Evolutionary conservation across 2,329 filamentous ascomycete species (phyloP).

Genomic region (Xylaria arbuscula): DNA sequence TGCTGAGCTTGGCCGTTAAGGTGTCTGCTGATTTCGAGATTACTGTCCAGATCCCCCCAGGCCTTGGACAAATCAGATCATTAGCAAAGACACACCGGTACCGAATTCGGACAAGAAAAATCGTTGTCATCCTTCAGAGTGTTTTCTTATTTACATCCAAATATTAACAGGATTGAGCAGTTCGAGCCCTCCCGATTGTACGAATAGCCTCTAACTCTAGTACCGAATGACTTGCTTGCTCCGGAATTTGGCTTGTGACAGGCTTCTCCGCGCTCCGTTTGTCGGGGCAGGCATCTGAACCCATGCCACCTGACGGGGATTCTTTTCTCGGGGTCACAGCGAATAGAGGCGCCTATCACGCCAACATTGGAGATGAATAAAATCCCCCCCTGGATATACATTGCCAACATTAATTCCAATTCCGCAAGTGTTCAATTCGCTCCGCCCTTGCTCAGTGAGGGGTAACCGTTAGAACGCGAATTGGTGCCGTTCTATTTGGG

Average conservation of each 20-base stretch:
- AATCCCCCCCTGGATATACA: slow-evolving; percentile 56
- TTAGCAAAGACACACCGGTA: slow-evolving; percentile 1
- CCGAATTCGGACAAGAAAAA: slow-evolving; percentile 8
- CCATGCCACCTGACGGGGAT: slow-evolving; percentile 23
- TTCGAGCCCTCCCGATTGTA: slow-evolving; percentile 31
- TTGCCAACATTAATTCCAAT: slow-evolving; percentile 58
- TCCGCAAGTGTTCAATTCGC: slow-evolving; percentile 61
- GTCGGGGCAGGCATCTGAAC: slow-evolving; percentile 19
- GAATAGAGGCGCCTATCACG: slow-evolving; percentile 62
- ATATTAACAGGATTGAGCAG: background rate
- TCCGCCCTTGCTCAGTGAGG: slow-evolving; percentile 61
- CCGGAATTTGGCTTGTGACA: slow-evolving; percentile 17
- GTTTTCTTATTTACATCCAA: background rate
- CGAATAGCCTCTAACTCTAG: slow-evolving; percentile 55
- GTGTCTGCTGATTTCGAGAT: slow-evolving; percentile 16
- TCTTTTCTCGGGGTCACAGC: slow-evolving; percentile 49
- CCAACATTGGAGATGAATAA: slow-evolving; percentile 63
- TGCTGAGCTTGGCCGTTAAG: background rate
- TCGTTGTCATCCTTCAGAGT: background rate
- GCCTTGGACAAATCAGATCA: slow-evolving; percentile 17
- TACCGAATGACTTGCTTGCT: slow-evolving; percentile 52
- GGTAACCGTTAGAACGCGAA: slow-evolving; percentile 67
- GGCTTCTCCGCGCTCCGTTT: slow-evolving; percentile 8
- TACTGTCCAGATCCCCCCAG: slow-evolving; percentile 9
- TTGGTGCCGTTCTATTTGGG: slow-evolving; percentile 63